phyloP scores from a whole-genome alignment of 257 asterid genomes.

The Nicotiana tomentosiformis region DNA sequence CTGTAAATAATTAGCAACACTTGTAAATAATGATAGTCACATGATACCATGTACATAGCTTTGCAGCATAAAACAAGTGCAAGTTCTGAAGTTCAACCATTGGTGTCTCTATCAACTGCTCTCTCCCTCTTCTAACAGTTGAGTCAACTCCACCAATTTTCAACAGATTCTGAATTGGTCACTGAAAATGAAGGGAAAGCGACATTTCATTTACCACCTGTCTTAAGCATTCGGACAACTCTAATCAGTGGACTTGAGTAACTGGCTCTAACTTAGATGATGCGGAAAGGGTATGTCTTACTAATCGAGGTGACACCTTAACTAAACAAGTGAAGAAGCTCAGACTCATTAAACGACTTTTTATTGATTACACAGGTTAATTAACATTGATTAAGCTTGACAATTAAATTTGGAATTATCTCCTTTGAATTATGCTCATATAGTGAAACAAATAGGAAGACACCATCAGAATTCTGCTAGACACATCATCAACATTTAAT shows the following conservation, averaged over 20 bases:
- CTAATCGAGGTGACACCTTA: background rate
- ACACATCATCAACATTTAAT: background rate
- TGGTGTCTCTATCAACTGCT: background rate
- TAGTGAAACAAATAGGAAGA: background rate
- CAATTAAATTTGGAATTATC: background rate
- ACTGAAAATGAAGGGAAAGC: background rate
- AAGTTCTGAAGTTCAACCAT: background rate
- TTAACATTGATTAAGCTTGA: background rate
- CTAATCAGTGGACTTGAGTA: background rate
- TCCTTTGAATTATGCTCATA: background rate
- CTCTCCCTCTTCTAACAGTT: background rate
- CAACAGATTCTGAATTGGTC: background rate
- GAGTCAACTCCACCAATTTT: background rate
- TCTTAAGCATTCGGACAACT: background rate
- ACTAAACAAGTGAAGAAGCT: background rate
- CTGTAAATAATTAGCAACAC: slow-evolving; percentile 5
- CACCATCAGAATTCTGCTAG: background rate
- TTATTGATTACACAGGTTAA: background rate
- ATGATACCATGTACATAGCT: background rate
- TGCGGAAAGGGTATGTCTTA: background rate
- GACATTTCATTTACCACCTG: background rate
- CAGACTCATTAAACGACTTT: background rate
- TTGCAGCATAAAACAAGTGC: background rate
- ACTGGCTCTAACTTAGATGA: background rate
- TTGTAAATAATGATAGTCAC: background rate